These are phyloP conservation scores for Limonium bicolor DNA, from an alignment of 148 eudicot genomes.

Conservation along the genomic window DNA sequence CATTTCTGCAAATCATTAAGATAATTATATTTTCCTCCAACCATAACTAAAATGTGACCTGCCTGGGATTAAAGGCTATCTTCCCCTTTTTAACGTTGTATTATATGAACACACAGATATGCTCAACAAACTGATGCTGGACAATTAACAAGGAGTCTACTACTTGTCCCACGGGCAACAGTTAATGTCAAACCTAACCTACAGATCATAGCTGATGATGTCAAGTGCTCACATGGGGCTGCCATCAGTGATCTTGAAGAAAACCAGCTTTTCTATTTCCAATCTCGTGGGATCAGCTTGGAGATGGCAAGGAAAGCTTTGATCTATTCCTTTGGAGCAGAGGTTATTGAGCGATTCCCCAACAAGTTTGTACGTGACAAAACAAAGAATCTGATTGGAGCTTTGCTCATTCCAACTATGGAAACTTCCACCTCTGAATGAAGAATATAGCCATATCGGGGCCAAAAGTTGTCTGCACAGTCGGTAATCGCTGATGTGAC, in stretches of 20 bases:
- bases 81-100: too few species aligned
- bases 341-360: slow-evolving; percentile 61
- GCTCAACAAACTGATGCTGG: slow-evolving; percentile 97
- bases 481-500: too few species aligned
- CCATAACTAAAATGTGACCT: too few species aligned
- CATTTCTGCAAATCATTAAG: too few species aligned
- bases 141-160: slow-evolving; percentile 80
- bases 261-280: slow-evolving; percentile 76
- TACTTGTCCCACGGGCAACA: slow-evolving; percentile 80
- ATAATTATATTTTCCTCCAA: too few species aligned
- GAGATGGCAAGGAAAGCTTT: slow-evolving; percentile 76
- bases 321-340: slow-evolving; percentile 70
- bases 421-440: slow-evolving; percentile 4
- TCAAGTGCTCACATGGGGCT: slow-evolving; percentile 93
- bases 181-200: slow-evolving; percentile 83
- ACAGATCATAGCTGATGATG: slow-evolving; percentile 88
- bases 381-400: slow-evolving; percentile 34
- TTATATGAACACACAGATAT: slow-evolving; percentile 48
- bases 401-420: slow-evolving; percentile 23
- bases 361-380: slow-evolving; percentile 30
- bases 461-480: too few species aligned
- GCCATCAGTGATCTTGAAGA: slow-evolving; percentile 85
- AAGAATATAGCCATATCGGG: too few species aligned
- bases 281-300: slow-evolving; percentile 68
- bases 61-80: too few species aligned